Percentiles rank a stretch among this genome's conserved stretches.
These are phyloP conservation scores for Chrysanthemum lavandulifolium DNA, from an alignment of 129 eudicot genomes.

Conservation along the genomic window DNA sequence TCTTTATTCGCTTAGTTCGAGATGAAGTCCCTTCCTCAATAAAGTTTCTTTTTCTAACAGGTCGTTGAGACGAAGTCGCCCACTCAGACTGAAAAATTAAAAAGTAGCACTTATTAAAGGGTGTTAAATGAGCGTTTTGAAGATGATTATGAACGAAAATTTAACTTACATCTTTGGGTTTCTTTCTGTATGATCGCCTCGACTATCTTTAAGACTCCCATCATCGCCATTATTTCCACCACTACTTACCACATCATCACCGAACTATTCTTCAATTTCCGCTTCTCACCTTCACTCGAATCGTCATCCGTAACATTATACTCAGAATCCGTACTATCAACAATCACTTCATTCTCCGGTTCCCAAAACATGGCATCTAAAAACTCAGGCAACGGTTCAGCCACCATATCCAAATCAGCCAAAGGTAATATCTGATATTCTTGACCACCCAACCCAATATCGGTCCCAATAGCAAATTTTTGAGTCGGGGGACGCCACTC, in stretches of 20 bases:
- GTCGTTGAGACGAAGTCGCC: constrained; percentile 54
- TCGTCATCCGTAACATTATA: constrained; percentile 65
- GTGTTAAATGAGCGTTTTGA: too few relatives aligned
- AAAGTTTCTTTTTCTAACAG: constrained; percentile 50
- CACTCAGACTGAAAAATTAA: constrained; percentile 47
- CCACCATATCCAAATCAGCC: constrained; percentile 69
- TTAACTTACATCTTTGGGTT: constrained; percentile 49
- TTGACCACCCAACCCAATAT: constrained; percentile 83
- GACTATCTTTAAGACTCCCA: constrained; percentile 19
- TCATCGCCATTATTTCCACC: constrained; percentile 36
- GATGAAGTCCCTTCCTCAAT: constrained; percentile 59
- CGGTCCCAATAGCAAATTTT: constrained; percentile 73
- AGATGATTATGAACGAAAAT: background rate
- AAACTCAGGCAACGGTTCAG: constrained; percentile 80
- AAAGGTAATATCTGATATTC: constrained; percentile 80
- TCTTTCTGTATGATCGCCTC: constrained; percentile 78
- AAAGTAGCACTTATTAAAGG: too few relatives aligned
- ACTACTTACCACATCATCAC: constrained; percentile 55
- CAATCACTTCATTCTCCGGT: constrained; percentile 70
- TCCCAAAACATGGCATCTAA: constrained; percentile 82
- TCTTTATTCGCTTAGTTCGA: constrained; percentile 51
- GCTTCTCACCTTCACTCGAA: constrained; percentile 64
- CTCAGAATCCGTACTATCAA: constrained; percentile 89
- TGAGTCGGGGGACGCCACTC: constrained; percentile 92
- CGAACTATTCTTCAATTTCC: constrained; percentile 41